Conservation (phyloP, 495 filamentous ascomycete genomes). For the Penicillium egyptiacum region DNA sequence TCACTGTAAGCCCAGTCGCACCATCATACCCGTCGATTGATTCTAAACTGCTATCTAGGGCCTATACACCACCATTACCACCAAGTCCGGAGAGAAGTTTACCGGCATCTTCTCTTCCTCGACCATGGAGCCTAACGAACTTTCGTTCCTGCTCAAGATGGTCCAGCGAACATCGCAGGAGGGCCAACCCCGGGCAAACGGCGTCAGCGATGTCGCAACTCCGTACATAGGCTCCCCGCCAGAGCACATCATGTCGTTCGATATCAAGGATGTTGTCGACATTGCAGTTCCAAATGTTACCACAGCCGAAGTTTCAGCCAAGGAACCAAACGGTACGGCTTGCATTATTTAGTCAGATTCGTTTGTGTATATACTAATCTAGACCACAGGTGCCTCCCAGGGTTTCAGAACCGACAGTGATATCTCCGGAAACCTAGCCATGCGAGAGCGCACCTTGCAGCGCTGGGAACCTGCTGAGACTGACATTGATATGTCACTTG, state of each 20-base stretch:
- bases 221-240: conserved; percentile 61
- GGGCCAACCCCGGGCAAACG: conserved; percentile 56
- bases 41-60: conserved; percentile 53
- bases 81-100: conserved; percentile 70
- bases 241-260: conserved; percentile 74
- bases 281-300: conserved; percentile 59
- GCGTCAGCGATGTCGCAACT: conserved; percentile 47
- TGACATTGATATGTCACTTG: conserved; percentile 66
- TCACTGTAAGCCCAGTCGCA: conserved; percentile 53
- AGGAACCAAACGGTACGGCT: conserved; percentile 66
- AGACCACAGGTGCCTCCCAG: conserved; percentile 44
- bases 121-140: conserved; percentile 55
- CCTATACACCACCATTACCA: conserved; percentile 62
- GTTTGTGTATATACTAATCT: conserved; percentile 8
- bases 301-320: conserved; percentile 49
- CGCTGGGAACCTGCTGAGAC: conserved; percentile 76
- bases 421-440: conserved; percentile 71
- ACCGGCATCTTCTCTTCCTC: conserved; percentile 68
- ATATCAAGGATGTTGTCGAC: conserved; percentile 72
- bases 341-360: background rate
- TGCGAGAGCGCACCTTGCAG: conserved; percentile 75
- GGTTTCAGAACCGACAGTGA: conserved; percentile 85
- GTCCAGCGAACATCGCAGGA: conserved; percentile 60
- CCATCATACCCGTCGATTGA: conserved; percentile 15
- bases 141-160: conserved; percentile 77